Base-by-base conservation (phyloP, 2,329 filamentous ascomycete genomes). In the Magnaporthiopsis rhizophila region DNA sequence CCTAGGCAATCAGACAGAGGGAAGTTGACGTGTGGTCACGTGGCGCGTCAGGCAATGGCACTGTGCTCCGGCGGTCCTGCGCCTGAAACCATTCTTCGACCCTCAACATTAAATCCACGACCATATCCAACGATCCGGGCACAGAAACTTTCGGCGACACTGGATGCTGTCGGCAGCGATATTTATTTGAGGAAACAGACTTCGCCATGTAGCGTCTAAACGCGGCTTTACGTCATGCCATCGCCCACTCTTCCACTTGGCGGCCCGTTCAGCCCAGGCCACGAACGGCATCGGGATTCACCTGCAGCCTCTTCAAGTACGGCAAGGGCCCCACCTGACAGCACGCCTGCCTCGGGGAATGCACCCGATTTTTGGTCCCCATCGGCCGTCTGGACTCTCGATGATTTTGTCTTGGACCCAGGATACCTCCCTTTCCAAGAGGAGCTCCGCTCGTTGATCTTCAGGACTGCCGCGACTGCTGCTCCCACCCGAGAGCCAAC, bases 371-470 rank as follows among this genome's bases (percentile, higher is more conserved):
- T 28, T 21, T 62, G n/a, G 60, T 50, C 30, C 15, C 24, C 45
- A 6, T 62, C 60, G 5, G 28, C 60, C 13, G n/a, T 50, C 24
- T 53, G 60, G 60, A 26, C 36, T 50, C 60, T 38, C 24, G 75
- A 77, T 34, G 73, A 75, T 64, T 76, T 77, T 61, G 70, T 71
- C 8, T 71, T 72, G 24, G 73, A 81, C 65, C 78, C 78, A 1
- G 75, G 74, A 1, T 81, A 79, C 64, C 74, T 79, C 32, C 76
- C 75, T 11, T 81, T 78, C 61, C 77, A 78, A 65, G 77, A 81
- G 67, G 77, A 81, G 67, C 72, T 81, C 18, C 75, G 78, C 61
- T 75, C 73, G 26, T 76, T 81, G 65, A 78, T 81, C 38, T 80
- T 81, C 68, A 77, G 75, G 57, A 76, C 78, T 0, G 78, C 79